These are phyloP conservation scores for Stephania cephalantha DNA, from an alignment of 164 flowering plant species.

Conservation along the genomic window DNA sequence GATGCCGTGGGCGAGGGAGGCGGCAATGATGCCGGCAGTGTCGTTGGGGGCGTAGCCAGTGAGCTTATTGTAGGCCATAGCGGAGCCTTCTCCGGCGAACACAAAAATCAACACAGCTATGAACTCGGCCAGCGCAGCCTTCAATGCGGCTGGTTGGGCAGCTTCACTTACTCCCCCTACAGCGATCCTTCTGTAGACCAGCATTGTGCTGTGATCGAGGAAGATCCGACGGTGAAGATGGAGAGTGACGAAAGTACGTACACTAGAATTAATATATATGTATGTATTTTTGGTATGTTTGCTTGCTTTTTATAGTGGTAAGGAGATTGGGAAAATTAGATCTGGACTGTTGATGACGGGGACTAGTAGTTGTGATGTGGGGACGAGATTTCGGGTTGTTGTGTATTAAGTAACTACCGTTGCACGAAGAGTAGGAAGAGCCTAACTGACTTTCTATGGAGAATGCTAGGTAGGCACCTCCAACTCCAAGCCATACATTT, in stretches of 20 bases:
- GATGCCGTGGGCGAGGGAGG: slow-evolving; percentile 6
- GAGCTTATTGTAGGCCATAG: slow-evolving; percentile 10
- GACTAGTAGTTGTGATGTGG: neutral
- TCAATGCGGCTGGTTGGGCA: slow-evolving; percentile 4
- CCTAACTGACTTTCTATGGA: neutral
- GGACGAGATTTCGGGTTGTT: neutral
- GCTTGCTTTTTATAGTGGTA: neutral
- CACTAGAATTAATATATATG: neutral
- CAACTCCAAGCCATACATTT: neutral
- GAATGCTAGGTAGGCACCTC: neutral
- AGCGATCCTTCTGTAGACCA: neutral
- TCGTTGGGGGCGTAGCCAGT: neutral
- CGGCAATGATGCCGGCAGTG: slow-evolving; percentile 4
- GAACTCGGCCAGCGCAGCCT: slow-evolving; percentile 13
- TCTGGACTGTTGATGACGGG: neutral
- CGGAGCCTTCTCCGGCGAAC: slow-evolving; percentile 11
- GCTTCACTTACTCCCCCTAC: neutral
- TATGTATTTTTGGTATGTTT: neutral
- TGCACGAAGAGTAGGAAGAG: neutral
- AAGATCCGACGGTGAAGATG: neutral
- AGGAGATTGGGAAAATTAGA: neutral
- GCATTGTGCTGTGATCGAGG: slow-evolving; percentile 1
- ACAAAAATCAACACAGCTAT: slow-evolving; percentile 4
- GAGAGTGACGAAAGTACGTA: neutral
- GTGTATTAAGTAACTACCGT: neutral